phyloP scores from a whole-genome alignment of 352 stramenopile species.

The Pythium periplocum region DNA sequence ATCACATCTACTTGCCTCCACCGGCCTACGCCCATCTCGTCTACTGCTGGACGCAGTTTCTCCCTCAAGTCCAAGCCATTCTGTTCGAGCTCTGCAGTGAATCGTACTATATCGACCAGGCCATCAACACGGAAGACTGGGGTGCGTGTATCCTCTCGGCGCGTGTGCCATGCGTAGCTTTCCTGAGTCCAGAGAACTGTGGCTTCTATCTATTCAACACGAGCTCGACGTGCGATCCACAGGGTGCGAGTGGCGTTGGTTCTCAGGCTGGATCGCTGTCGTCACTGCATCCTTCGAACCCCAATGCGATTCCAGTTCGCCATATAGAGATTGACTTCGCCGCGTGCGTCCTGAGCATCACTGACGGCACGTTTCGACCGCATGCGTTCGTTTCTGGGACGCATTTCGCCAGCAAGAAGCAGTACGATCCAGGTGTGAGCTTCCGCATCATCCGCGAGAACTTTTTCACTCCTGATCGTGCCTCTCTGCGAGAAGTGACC shows the following conservation, averaged over 20 bases:
- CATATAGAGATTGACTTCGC: conserved; percentile 63
- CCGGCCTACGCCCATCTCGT: conserved; percentile 36
- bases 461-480: conserved; percentile 42
- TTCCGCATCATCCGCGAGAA: conserved; percentile 52
- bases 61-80: conserved; percentile 53
- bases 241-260: background rate
- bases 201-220: conserved; percentile 52
- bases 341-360: conserved; percentile 34
- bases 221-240: conserved; percentile 1
- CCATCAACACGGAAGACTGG: conserved; percentile 42
- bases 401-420: conserved; percentile 32
- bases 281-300: too few relatives aligned
- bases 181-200: conserved; percentile 31
- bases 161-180: conserved; percentile 25
- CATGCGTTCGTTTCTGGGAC: conserved; percentile 35
- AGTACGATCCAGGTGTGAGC: conserved; percentile 35
- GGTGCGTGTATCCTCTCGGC: conserved; percentile 9
- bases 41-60: conserved; percentile 49
- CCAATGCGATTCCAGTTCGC: conserved; percentile 25
- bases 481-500: conserved; percentile 38
- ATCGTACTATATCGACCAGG: conserved; percentile 34
- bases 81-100: conserved; percentile 57
- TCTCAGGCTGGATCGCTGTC: too few relatives aligned
- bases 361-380: conserved; percentile 47
- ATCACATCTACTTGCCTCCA: conserved; percentile 26